A percentile compares a stretch with the other conserved stretches of the same genome.
These are phyloP conservation scores for Wickerhamomyces tratensis DNA, from an alignment of 805 yeast genomes.

Conservation along the genomic window DNA sequence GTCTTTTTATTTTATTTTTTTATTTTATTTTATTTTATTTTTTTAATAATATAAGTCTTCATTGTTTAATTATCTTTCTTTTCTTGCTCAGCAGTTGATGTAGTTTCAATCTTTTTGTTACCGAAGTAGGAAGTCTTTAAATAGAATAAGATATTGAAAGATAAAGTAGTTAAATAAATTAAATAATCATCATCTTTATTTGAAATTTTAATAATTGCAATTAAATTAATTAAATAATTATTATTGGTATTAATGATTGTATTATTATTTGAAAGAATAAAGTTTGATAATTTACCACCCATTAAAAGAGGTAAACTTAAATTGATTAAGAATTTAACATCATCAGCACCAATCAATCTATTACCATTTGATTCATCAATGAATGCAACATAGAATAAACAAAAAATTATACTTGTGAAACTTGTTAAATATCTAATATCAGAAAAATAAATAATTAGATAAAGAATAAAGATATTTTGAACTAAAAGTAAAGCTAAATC, in stretches of 20 bases:
- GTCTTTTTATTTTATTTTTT: too few species aligned
- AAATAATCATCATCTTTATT: too few species aligned
- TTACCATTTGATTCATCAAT: slow-evolving; percentile 7
- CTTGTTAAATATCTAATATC: slow-evolving; percentile 8
- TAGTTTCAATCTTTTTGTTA: not conserved
- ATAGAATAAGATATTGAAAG: too few species aligned
- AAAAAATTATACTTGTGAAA: slow-evolving; percentile 11
- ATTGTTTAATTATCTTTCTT: too few species aligned
- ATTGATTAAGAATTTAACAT: slow-evolving; percentile 18
- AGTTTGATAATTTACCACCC: slow-evolving; percentile 19
- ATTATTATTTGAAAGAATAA: too few species aligned
- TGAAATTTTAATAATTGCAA: too few species aligned
- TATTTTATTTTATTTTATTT: too few species aligned
- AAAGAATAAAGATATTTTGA: slow-evolving; percentile 24
- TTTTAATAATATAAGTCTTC: too few species aligned
- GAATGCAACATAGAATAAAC: slow-evolving; percentile 12
- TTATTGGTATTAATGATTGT: too few species aligned
- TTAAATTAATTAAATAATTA: too few species aligned
- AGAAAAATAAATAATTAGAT: slow-evolving; percentile 17
- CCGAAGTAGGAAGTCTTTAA: not conserved
- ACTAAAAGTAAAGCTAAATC: slow-evolving; percentile 25
- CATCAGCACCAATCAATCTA: slow-evolving; percentile 12
- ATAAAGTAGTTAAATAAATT: too few species aligned
- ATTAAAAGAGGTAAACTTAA: slow-evolving; percentile 26
- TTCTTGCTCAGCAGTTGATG: too few species aligned